Conservation (phyloP, 2,329 filamentous ascomycete species). For the Bipolaris bicolor region DNA sequence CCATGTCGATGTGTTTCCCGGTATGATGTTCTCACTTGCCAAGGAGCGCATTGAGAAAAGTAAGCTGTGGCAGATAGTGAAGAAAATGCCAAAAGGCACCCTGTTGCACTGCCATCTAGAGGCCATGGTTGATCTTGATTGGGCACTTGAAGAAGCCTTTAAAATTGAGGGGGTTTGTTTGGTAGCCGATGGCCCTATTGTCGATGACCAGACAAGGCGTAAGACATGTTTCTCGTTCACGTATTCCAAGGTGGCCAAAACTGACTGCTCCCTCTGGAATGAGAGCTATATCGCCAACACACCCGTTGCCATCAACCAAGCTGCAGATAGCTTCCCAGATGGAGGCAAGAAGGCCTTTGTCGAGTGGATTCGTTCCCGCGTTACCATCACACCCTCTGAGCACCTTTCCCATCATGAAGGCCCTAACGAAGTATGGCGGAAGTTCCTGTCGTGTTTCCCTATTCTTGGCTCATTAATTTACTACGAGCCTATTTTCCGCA, state of each 20-base stretch:
- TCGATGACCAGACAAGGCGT: slow-evolving; percentile 59
- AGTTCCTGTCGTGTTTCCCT: slow-evolving; percentile 77
- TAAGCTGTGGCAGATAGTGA: slow-evolving; percentile 82
- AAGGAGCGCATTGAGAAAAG: slow-evolving; percentile 86
- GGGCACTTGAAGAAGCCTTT: slow-evolving; percentile 74
- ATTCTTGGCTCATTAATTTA: slow-evolving; percentile 77
- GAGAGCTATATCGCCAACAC: slow-evolving; percentile 65
- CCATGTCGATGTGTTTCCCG: slow-evolving; percentile 74
- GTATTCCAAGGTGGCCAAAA: slow-evolving; percentile 49
- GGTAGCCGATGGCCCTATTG: slow-evolving; percentile 63
- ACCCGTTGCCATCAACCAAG: slow-evolving; percentile 64
- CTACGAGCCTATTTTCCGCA: slow-evolving; percentile 88
- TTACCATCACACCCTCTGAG: slow-evolving; percentile 73
- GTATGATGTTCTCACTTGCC: slow-evolving; percentile 91
- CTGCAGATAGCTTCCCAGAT: slow-evolving; percentile 76
- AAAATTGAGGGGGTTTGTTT: slow-evolving; percentile 77
- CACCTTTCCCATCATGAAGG: slow-evolving; percentile 82
- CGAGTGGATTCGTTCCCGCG: slow-evolving; percentile 75
- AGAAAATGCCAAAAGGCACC: slow-evolving; percentile 85
- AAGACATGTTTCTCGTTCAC: slow-evolving; percentile 66
- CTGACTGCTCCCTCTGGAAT: slow-evolving; percentile 67
- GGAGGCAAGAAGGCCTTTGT: slow-evolving; percentile 75
- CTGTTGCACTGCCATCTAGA: slow-evolving; percentile 88
- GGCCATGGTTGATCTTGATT: slow-evolving; percentile 88
- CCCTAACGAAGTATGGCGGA: slow-evolving; percentile 81